Evolutionary conservation across 2,329 filamentous ascomycete genomes (phyloP), one percentile per base, ranked within the genome.

Genomic region (Gyromitra esculenta): DNA sequence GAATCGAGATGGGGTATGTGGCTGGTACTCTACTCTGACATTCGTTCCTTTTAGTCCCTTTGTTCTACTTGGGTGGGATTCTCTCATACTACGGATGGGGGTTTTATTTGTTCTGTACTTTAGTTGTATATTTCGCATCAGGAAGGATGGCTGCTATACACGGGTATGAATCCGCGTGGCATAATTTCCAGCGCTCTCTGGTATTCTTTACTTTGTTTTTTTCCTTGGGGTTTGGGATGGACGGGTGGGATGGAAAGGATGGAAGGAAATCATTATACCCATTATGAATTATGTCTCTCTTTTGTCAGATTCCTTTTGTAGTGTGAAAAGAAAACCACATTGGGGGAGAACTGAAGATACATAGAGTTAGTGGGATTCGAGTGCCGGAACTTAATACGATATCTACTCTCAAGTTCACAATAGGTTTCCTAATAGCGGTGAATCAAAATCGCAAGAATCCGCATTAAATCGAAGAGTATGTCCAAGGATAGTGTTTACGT

Each of bases 181-280:
- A 64, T 74, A 77, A 63, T 57, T 59, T 71, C 64, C 39, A 59
- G 37, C 48, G 41, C 64, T 76, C 62, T 70, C 50, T 66, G n/a
- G 35, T 63, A 65, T 60, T 54, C 65, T 78, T 73, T 77, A 72
- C 74, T 77, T 77, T 69, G 70, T 78, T 77, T 71, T 77, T 71
- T 78, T 76, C 63, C 63, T 68, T 76, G 56, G 39, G 59, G 69
- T 66, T 73, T 74, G 37, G 68, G 75, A 73, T 74, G 62, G 68
- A 31, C 48, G 52, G 57, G 45, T 75, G 72, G 72, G 50, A 71
- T 50, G 75, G 72, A 64, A 68, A 48, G 71, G 73, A 67, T 76
- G 65, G 60, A 67, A 73, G 65, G 60, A 67, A 73, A 78, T 45
- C 67, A 63, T 75, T 76, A 74, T 78, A 62, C 74, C 64, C 73